Percentiles rank a stretch among this genome's conserved stretches.
Evolutionary conservation across 108 stramenopile species (phyloP).

Genomic region (Pseudonitzschia multistriata): DNA sequence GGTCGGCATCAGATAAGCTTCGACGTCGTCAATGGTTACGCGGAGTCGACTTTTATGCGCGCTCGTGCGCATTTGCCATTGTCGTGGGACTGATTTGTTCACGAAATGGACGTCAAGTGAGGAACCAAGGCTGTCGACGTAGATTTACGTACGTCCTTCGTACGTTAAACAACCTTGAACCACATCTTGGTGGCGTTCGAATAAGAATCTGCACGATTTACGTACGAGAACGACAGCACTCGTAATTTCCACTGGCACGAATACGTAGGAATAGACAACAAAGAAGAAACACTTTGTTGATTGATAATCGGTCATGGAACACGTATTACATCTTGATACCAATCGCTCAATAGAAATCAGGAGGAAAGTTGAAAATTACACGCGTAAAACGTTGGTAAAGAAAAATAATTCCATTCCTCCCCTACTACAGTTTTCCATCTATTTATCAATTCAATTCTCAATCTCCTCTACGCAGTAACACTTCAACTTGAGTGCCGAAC

Average conservation of each 20-base stretch:
- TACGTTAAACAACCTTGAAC: constrained; percentile 1
- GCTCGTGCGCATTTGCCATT: neutral
- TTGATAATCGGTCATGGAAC: neutral
- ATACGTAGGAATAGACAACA: too few species aligned
- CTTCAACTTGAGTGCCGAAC: constrained; percentile 8
- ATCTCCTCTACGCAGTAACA: neutral
- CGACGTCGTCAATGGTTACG: neutral
- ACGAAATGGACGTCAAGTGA: neutral
- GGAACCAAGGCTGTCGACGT: neutral
- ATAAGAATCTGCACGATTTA: neutral
- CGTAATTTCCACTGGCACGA: too few species aligned
- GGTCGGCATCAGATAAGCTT: constrained; percentile 6
- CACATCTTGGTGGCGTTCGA: neutral
- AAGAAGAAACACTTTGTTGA: neutral
- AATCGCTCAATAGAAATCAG: neutral
- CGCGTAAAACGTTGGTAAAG: neutral
- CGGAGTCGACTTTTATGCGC: neutral
- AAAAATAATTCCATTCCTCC: neutral
- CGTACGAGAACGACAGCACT: too few species aligned
- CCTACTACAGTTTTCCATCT: neutral
- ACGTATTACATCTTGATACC: neutral
- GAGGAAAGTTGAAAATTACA: neutral
- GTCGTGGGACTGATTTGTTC: neutral
- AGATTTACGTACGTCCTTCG: too few species aligned
- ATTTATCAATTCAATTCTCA: neutral